Conservation (phyloP, 495 filamentous ascomycete species). For the Lophiostoma macrostomum region DNA sequence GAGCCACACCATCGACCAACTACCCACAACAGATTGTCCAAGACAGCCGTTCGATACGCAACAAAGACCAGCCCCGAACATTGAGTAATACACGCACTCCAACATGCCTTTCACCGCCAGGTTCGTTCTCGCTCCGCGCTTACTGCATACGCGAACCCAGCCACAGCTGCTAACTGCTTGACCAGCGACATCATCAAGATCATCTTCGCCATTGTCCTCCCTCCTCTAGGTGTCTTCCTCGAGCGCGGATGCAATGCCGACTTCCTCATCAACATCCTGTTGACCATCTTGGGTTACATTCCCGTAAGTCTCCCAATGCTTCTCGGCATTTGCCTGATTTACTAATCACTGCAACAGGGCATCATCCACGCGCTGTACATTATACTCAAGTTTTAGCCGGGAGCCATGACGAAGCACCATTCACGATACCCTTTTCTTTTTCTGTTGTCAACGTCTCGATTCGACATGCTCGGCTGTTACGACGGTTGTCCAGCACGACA, state of each 20-base stretch:
- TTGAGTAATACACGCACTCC: conserved; percentile 12
- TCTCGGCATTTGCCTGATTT: neutral
- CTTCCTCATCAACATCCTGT: conserved; percentile 80
- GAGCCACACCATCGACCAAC: too few relatives aligned
- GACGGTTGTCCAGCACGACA: neutral
- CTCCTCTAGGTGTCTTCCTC: conserved; percentile 88
- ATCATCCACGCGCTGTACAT: conserved; percentile 51
- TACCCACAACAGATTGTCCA: too few relatives aligned
- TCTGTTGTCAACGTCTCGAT: neutral
- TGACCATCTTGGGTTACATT: conserved; percentile 70
- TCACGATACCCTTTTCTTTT: conserved; percentile 32
- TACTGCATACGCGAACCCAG: too few relatives aligned
- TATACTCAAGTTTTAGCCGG: conserved; percentile 50
- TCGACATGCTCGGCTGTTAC: neutral
- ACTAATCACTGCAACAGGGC: conserved; percentile 9
- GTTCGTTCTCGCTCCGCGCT: conserved; percentile 39
- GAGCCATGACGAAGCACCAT: neutral
- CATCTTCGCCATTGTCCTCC: conserved; percentile 80
- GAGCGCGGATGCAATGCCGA: conserved; percentile 81
- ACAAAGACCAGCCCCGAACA: neutral
- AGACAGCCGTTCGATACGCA: too few relatives aligned
- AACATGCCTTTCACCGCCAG: conserved; percentile 59
- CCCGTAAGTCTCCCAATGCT: conserved; percentile 28
- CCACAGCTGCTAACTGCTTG: neutral
- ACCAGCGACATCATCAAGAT: conserved; percentile 87